Evolutionary conservation across 306 rosid species (phyloP), one percentile per base, ranked within the genome.

Genomic region (Trifolium subterraneum): DNA sequence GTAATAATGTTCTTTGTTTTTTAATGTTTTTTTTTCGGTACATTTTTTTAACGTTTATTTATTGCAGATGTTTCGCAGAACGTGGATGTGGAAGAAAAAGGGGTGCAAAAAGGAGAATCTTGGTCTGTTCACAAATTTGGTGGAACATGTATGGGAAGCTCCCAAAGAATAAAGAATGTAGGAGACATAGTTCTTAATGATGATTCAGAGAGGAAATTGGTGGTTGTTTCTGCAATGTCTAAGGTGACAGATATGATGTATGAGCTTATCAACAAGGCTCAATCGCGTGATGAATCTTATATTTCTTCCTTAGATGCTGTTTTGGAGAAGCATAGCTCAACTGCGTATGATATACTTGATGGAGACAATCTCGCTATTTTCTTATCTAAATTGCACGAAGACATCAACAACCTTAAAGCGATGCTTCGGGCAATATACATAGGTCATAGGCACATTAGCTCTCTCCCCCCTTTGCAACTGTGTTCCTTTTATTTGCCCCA

Each of bases 51-150:
- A 18, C 59, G 36, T 18, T 73, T 48, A 1, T 76, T 41, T 51
- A 14, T 76, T 63, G 74, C 77, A 83, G 93, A 78, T 72, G 79
- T 88, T 68, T 69, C 89, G 0, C 25, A 77, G 61, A 87, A 78
- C 23, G 80, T 75, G 56, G 76, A 87, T 1, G 64, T 81, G 3
- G 93, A 88, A 76, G 88, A 79, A 48, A 86, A 71, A 44, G 79
- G 82, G 87, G 88, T 92, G 60, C 82, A 85, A 10, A 90, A 78
- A 75, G 97, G 95, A 70, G 97, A 86, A 64, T 75, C 72, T 50
- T 94, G 99, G 99, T 90, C 99, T n/a, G 91, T 94, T 39, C 99
- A 94, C 81, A 94, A 94, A 66, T 94, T 94, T 84, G 99, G 99
- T 35, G 99, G 99, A 68, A 94, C 99, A 10, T 94, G 99, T 70